Evolutionary conservation across 1,284 basidiomycete species (phyloP).

Genomic region (Boletus smithii): DNA sequence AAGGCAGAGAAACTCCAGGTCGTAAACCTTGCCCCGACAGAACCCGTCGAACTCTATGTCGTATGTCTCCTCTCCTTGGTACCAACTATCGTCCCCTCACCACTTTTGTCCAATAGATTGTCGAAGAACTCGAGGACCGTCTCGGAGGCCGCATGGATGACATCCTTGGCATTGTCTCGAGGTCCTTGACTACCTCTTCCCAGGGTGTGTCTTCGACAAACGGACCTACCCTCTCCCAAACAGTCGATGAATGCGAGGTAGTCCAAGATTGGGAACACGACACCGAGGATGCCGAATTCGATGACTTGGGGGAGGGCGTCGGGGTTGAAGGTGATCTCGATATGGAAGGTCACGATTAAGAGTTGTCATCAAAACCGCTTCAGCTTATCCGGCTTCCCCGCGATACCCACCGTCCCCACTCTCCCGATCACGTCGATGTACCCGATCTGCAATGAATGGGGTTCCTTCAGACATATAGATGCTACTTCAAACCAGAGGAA

Average conservation of each 20-base stretch:
- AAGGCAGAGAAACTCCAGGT: slow-evolving; percentile 91
- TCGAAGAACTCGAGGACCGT: slow-evolving; percentile 87
- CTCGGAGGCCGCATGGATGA: slow-evolving; percentile 70
- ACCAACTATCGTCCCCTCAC: not conserved
- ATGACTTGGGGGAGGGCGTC: slow-evolving; percentile 63
- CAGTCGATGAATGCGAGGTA: slow-evolving; percentile 22
- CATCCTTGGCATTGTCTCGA: slow-evolving; percentile 59
- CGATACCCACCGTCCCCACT: too few relatives aligned
- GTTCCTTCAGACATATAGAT: too few relatives aligned
- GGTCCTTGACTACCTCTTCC: slow-evolving; percentile 40
- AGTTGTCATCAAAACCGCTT: too few relatives aligned
- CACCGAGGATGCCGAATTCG: slow-evolving; percentile 49
- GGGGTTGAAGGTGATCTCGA: slow-evolving; percentile 74
- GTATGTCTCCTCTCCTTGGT: slow-evolving; percentile 48
- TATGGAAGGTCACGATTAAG: slow-evolving; percentile 59
- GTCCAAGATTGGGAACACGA: slow-evolving; percentile 36
- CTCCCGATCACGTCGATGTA: too few relatives aligned
- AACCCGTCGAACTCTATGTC: slow-evolving; percentile 85
- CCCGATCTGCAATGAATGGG: too few relatives aligned
- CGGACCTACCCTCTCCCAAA: slow-evolving; percentile 13
- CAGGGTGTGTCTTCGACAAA: slow-evolving; percentile 5
- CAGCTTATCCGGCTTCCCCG: too few relatives aligned
- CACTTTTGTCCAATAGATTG: slow-evolving; percentile 62
- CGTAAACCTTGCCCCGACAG: slow-evolving; percentile 81
- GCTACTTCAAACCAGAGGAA: too few relatives aligned